Conservation (phyloP, 148 eudicot species). For the Vaccinium myrtillus region DNA sequence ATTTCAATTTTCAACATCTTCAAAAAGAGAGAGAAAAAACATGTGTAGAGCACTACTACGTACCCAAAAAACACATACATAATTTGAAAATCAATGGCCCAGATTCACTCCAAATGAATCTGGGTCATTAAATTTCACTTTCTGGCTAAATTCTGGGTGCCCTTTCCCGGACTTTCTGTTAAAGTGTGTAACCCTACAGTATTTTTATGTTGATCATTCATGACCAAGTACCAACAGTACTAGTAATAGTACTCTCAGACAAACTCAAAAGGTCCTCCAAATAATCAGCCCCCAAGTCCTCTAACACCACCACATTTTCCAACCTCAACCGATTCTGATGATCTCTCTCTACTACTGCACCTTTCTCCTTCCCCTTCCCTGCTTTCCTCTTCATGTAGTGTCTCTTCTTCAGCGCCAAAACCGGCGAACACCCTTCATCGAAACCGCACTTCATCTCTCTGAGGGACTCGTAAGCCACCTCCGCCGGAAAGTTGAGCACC, state of each 20-base stretch:
- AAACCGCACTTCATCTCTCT: constrained; percentile 8
- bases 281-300: constrained; percentile 19
- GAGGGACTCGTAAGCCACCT: constrained; percentile 12
- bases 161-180: no score
- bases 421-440: constrained; percentile 17
- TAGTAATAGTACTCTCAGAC: neutral
- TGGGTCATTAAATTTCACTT: no score
- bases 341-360: neutral
- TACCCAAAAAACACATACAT: no score
- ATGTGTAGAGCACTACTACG: no score
- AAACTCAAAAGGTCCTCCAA: constrained; percentile 11
- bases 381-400: constrained; percentile 16
- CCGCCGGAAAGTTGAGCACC: constrained; percentile 18
- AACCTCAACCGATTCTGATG: neutral
- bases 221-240: neutral
- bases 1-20: neutral
- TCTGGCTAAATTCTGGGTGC: no score
- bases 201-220: neutral
- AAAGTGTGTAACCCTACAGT: neutral
- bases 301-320: constrained; percentile 8
- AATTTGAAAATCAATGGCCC: no score
- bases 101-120: no score
- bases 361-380: constrained; percentile 13
- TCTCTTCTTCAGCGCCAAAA: constrained; percentile 14
- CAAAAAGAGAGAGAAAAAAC: neutral